Evolutionary conservation across 129 eudicot genomes (phyloP).

Genomic region (Pittosporum tobira): DNA sequence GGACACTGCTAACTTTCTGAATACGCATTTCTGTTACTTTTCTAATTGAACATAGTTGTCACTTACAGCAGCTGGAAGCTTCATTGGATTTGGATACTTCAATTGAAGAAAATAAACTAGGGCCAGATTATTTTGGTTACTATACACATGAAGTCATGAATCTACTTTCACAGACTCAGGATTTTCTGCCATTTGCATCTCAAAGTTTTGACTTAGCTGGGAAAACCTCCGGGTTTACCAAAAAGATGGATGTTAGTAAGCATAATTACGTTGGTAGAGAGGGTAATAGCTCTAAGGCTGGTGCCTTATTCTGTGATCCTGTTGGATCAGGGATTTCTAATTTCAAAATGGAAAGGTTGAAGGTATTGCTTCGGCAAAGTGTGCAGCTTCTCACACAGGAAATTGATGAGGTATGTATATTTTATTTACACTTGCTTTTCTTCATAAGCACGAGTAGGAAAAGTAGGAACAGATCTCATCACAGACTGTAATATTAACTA

Average conservation of each 20-base stretch:
- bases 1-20: too few species aligned
- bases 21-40: neutral
- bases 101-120: slow-evolving; percentile 13
- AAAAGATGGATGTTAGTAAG: slow-evolving; percentile 5
- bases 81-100: slow-evolving; percentile 24
- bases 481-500: neutral
- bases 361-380: slow-evolving; percentile 41
- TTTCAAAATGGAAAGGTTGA: slow-evolving; percentile 38
- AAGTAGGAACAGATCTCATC: neutral
- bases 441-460: neutral
- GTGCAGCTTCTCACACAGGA: slow-evolving; percentile 46
- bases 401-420: slow-evolving; percentile 62
- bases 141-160: slow-evolving; percentile 37
- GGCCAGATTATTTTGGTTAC: slow-evolving; percentile 66
- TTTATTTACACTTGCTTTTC: neutral
- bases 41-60: neutral
- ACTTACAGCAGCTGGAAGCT: slow-evolving; percentile 21
- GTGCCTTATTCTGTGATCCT: slow-evolving; percentile 40
- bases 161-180: slow-evolving; percentile 37
- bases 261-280: slow-evolving; percentile 12
- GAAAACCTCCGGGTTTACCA: slow-evolving; percentile 4
- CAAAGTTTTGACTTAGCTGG: slow-evolving; percentile 19
- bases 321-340: slow-evolving; percentile 38
- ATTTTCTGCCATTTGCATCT: slow-evolving; percentile 24
- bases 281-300: slow-evolving; percentile 12